Base-by-base conservation (phyloP, 257 asterid genomes). In the Nicotiana noctiflora region DNA sequence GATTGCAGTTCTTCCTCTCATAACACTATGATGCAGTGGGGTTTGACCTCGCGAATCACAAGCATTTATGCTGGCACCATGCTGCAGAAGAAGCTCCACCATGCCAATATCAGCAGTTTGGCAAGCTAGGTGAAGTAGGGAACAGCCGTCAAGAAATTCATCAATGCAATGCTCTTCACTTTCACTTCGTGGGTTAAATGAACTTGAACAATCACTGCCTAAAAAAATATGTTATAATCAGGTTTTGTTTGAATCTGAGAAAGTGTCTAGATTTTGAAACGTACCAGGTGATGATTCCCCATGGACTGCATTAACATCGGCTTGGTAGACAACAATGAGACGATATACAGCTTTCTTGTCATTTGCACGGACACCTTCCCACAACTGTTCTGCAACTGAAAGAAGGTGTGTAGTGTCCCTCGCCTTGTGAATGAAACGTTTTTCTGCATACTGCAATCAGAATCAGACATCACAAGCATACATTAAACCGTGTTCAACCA, bases 61-160 rank as follows among this genome's bases (percentile, higher is more conserved):
- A 64, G 89, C 78, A 81, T 87, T 87, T 44, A 91, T 68, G 44
- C 88, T 85, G 62, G 97, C 98, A 77, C 99, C 97, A 21, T 92
- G 87, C 82, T 95, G 99, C 76, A 95, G 87, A 77, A 95, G 98
- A 82, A 95, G 92, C 89, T 95, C 99, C 18, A 93, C 92, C 99
- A 92, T 93, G 85, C 94, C 90, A 76, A 90, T 79, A 84, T 95
- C 99, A 65, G 97, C 89, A 82, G 93, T 89, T 88, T 92, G 99
- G 87, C 97, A 92, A 25, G 98, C 98, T 46, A 95, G 90, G 88
- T 95, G 99, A 87, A 95, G 93, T 86, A 93, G 86, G 51, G 99
- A 88, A 81, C 94, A 91, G 4, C 95, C 97, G 70, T 91, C 91
- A 79, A 83, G 85, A 82, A 76, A 68, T 60, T 89, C 92, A 37